A percentile compares a stretch with the other conserved stretches of the same genome.
Conservation (phyloP, 805 yeast species). For the Scheffersomyces lignosus region DNA sequence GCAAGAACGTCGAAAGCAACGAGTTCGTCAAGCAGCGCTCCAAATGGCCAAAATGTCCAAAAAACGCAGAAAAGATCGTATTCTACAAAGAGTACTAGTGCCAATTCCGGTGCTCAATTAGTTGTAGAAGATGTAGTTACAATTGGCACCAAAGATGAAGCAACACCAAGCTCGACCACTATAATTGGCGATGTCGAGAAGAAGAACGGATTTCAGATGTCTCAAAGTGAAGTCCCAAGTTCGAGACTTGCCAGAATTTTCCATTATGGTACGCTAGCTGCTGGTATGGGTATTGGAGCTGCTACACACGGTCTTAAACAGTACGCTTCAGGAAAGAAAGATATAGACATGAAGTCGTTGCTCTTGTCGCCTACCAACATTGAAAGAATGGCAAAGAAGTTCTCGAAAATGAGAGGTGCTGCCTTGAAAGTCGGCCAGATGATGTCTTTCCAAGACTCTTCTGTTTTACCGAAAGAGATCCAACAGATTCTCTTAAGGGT, state of each 20-base stretch:
- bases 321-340: constrained; percentile 52
- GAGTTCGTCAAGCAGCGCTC: too few relatives aligned
- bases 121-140: too few relatives aligned
- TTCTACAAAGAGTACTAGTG: neutral
- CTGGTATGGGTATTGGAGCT: constrained; percentile 84
- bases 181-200: constrained; percentile 4
- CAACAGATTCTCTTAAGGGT: constrained; percentile 79
- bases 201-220: constrained; percentile 9
- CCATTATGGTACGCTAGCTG: constrained; percentile 91
- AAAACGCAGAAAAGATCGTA: neutral
- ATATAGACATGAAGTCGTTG: constrained; percentile 53
- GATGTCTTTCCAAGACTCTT: constrained; percentile 90
- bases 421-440: constrained; percentile 97
- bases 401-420: constrained; percentile 97
- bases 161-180: too few relatives aligned
- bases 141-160: too few relatives aligned
- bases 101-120: too few relatives aligned
- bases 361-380: constrained; percentile 80
- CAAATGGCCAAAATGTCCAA: neutral
- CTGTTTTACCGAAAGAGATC: constrained; percentile 80
- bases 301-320: constrained; percentile 75
- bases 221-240: constrained; percentile 75
- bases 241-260: constrained; percentile 84
- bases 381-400: constrained; percentile 82
- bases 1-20: too few relatives aligned